Evolutionary conservation across 2,329 filamentous ascomycete genomes (phyloP).

Genomic region (Aspergillus novofumigatus): DNA sequence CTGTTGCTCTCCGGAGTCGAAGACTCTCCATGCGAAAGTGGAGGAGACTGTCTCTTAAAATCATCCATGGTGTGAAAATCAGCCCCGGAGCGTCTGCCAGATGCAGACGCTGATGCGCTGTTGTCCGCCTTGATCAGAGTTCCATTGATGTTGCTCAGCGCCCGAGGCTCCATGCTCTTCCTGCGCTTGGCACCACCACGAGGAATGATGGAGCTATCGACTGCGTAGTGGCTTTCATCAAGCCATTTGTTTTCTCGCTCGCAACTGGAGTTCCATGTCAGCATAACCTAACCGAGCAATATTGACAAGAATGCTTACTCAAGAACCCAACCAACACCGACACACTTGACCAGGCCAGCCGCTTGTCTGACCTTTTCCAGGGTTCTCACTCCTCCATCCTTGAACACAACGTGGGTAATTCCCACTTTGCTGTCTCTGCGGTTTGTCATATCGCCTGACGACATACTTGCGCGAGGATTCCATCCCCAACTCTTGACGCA

Average conservation of each 20-base stretch:
- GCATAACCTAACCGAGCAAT: neutral
- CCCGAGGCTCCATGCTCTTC: constrained; percentile 76
- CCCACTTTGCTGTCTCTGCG: constrained; percentile 53
- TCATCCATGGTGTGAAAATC: constrained; percentile 29
- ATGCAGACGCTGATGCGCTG: constrained; percentile 20
- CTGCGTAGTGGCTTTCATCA: constrained; percentile 64
- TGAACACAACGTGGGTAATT: constrained; percentile 86
- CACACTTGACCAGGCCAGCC: constrained; percentile 73
- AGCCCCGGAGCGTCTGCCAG: constrained; percentile 26
- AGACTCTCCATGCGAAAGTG: constrained; percentile 14
- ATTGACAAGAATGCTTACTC: constrained; percentile 58
- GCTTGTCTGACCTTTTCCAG: constrained; percentile 74
- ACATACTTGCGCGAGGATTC: constrained; percentile 54
- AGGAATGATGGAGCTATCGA: constrained; percentile 64
- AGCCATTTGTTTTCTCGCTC: constrained; percentile 74
- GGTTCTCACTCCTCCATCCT: constrained; percentile 76
- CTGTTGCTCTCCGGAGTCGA: constrained; percentile 12
- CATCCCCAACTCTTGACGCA: constrained; percentile 74
- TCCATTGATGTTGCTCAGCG: constrained; percentile 65
- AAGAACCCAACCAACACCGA: constrained; percentile 83
- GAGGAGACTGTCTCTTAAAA: constrained; percentile 33
- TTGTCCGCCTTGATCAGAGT: constrained; percentile 47
- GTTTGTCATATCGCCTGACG: constrained; percentile 30
- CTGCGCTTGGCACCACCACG: constrained; percentile 67
- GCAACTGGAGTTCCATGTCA: constrained; percentile 50